These are phyloP conservation scores for Brasilioporus rufonigricans DNA, from an alignment of 768 basidiomycete genomes.

Conservation along the genomic window DNA sequence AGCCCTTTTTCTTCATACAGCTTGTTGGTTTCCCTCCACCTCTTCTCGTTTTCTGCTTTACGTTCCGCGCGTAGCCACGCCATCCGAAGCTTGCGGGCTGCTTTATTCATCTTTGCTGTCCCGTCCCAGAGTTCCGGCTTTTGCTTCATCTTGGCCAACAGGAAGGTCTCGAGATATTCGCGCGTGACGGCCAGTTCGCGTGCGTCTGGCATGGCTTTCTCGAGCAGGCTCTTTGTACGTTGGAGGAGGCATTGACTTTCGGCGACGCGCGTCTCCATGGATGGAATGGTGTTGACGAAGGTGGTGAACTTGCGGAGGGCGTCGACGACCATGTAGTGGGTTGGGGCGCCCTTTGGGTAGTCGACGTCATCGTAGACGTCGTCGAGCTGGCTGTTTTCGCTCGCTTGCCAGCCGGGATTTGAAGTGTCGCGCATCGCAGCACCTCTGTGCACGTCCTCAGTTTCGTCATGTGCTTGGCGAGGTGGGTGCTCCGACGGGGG, in stretches of 20 bases:
- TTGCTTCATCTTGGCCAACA: slow-evolving; percentile 31
- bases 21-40: slow-evolving; percentile 20
- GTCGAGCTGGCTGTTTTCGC: slow-evolving; percentile 2
- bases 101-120: slow-evolving; percentile 25
- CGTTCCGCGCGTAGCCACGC: slow-evolving; percentile 25
- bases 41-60: slow-evolving; percentile 15
- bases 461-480: background rate
- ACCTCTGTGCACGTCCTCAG: background rate
- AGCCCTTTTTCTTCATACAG: slow-evolving; percentile 5
- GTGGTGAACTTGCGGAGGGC: slow-evolving; percentile 27
- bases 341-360: slow-evolving; percentile 17
- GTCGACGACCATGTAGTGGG: slow-evolving; percentile 26
- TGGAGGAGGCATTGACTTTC: slow-evolving; percentile 19
- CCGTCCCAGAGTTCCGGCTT: slow-evolving; percentile 33
- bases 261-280: slow-evolving; percentile 18
- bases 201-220: slow-evolving; percentile 14
- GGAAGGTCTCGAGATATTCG: slow-evolving; percentile 24
- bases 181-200: slow-evolving; percentile 23
- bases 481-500: background rate
- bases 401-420: background rate
- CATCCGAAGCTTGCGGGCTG: slow-evolving; percentile 22
- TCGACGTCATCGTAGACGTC: background rate
- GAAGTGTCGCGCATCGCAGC: background rate
- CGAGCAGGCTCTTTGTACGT: slow-evolving; percentile 14
- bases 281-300: slow-evolving; percentile 21